A percentile compares a stretch with the other conserved stretches of the same genome.
Evolutionary conservation across 345 rosid species (phyloP).

Genomic region (Reutealis trisperma): DNA sequence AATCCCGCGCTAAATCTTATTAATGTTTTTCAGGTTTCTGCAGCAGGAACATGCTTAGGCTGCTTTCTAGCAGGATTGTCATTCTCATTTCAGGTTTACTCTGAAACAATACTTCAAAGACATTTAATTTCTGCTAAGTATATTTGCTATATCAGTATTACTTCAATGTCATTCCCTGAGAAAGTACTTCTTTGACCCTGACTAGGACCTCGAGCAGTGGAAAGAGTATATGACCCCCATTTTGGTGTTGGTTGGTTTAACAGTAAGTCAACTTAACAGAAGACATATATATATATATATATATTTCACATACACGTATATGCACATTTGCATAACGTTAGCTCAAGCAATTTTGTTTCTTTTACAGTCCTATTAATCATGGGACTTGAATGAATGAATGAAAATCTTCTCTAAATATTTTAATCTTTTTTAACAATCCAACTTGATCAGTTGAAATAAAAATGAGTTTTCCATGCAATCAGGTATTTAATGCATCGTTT

Average conservation of each 20-base stretch:
- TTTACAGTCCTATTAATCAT: too few species aligned
- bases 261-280: constrained; percentile 26
- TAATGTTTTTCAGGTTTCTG: constrained; percentile 56
- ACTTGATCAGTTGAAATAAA: too few species aligned
- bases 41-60: constrained; percentile 80
- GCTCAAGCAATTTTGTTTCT: not conserved
- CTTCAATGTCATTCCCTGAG: constrained; percentile 7
- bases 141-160: not conserved
- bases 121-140: too few species aligned
- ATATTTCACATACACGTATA: not conserved
- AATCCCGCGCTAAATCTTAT: not conserved
- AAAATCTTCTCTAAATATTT: too few species aligned
- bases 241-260: constrained; percentile 48
- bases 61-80: constrained; percentile 61
- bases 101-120: not conserved
- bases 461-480: constrained; percentile 1
- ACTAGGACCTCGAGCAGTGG: constrained; percentile 49
- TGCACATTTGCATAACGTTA: not conserved
- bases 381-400: too few species aligned
- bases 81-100: constrained; percentile 52
- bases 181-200: not conserved
- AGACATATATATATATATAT: too few species aligned
- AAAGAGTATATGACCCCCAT: constrained; percentile 38
- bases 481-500: constrained; percentile 47
- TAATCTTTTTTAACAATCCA: too few species aligned